Evolutionary conservation across 257 asterid species (phyloP).

Genomic region (Echites panduratus): DNA sequence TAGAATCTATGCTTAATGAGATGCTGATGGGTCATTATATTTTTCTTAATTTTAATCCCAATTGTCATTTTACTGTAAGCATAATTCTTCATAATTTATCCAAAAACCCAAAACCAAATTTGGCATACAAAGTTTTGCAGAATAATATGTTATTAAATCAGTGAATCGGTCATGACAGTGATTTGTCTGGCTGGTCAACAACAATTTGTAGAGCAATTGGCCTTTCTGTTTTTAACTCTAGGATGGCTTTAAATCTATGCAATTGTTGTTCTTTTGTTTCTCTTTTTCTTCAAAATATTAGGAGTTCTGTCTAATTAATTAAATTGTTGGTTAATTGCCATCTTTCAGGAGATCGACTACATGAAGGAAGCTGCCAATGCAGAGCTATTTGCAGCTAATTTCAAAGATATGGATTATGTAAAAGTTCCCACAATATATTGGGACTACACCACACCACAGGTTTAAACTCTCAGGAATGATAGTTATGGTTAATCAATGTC

Average conservation of each 20-base stretch:
- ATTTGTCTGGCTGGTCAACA: not conserved
- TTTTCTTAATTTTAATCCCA: not conserved
- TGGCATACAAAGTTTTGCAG: not conserved
- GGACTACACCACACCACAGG: conserved; percentile 96
- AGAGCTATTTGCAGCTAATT: conserved; percentile 66
- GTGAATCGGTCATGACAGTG: too few relatives aligned
- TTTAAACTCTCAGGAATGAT: conserved; percentile 22
- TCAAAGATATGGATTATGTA: conserved; percentile 71
- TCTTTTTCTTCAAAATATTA: not conserved
- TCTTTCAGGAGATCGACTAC: conserved; percentile 77
- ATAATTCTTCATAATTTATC: not conserved
- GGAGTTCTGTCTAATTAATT: not conserved
- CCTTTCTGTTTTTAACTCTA: not conserved
- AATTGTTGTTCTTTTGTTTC: conserved; percentile 1
- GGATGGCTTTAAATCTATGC: conserved; percentile 1
- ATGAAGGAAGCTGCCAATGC: conserved; percentile 86
- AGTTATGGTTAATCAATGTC: conserved; percentile 5
- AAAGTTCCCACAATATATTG: conserved; percentile 79
- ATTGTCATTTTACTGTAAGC: not conserved
- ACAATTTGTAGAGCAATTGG: not conserved
- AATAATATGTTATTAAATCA: not conserved
- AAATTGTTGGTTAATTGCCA: conserved; percentile 4
- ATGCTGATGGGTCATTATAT: not conserved
- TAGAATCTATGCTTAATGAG: not conserved
- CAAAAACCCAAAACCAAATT: too few relatives aligned